Percentiles rank a stretch among this genome's conserved stretches.
These are phyloP conservation scores for Chytriomyces sp. DNA, from an alignment of 192 early-diverging fungal species.

Conservation along the genomic window DNA sequence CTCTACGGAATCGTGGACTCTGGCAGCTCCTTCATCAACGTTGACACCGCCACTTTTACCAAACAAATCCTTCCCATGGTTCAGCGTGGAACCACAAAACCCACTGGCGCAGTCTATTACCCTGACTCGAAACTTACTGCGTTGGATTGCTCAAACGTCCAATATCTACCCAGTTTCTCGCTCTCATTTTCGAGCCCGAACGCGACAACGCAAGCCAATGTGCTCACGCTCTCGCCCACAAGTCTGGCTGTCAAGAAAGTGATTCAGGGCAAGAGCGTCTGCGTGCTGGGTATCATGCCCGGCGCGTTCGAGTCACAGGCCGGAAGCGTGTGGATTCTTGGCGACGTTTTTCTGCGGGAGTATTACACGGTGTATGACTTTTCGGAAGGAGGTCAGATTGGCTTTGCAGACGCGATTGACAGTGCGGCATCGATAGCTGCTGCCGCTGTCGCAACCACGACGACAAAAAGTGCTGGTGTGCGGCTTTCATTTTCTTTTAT, in stretches of 20 bases:
- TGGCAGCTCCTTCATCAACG: neutral
- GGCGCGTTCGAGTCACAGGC: neutral
- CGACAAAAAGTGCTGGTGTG: neutral
- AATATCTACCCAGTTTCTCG: neutral
- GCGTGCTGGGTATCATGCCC: constrained; percentile 4
- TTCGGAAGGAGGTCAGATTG: neutral
- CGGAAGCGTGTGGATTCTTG: neutral
- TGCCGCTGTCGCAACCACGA: neutral
- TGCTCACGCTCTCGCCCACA: neutral
- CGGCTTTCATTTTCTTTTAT: neutral
- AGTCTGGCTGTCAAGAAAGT: neutral
- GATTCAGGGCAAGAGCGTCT: neutral
- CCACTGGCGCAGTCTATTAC: neutral
- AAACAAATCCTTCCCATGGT: neutral
- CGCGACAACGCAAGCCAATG: too few species aligned
- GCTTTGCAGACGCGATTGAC: neutral
- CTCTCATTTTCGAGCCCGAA: neutral
- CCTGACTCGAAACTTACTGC: neutral
- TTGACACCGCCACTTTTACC: neutral
- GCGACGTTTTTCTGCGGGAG: neutral
- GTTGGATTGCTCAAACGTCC: neutral
- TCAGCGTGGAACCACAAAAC: neutral
- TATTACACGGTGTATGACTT: constrained; percentile 4
- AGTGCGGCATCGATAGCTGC: neutral
- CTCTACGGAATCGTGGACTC: neutral